Base-by-base conservation (phyloP, 495 filamentous ascomycete genomes). In the Ramalina intermedia region DNA sequence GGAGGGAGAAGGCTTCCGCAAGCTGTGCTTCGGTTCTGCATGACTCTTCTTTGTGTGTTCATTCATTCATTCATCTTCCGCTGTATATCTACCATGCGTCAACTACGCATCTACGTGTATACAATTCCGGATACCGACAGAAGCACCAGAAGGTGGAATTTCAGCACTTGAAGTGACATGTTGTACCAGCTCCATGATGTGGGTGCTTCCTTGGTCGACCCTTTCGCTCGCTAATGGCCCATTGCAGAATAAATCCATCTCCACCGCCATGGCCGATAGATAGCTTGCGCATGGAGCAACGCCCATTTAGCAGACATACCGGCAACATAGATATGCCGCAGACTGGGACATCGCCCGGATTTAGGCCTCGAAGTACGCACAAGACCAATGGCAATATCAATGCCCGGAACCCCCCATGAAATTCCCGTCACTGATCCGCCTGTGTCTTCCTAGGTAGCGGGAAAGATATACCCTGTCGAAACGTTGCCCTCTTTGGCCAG, bases 401-500 rank as follows among this genome's bases (percentile, higher is more conserved):
- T 33, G 29, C 12, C 29, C 8, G 5, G 29, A 33, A 7, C 0
- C 0, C 3, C 1, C 7, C 12, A 2, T 33, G 29, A 33, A 7
- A 7, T 13, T 13, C 2, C 7, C 12, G 7, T 33, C 8, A 12
- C 41, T 44, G 41, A 44, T 14, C 17, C 3, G 11, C 8, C 8
- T 24, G 14, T 26, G 9, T 24, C 6, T 18, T 12, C 38, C 41
- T 47, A 81, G 79, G 81, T 58, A 78, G 77, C 58, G 69, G 82
- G 47, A 94, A 89, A 64, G 87, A 90, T 56, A 94, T 85, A 0
- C 71, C 91, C 23, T 96, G 90, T 67, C 80, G 89, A 54, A 95
- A 96, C 64, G 80, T 96, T 12, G 76, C 86, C 36, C 94, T 96
- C 51, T 95, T 94, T 63, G 90, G 90, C 26, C 81, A 88, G 62